A percentile compares a stretch with the other conserved stretches of the same genome.
These are phyloP conservation scores for Candolleomyces aberdarensis DNA, from an alignment of 768 basidiomycete genomes.

Conservation along the genomic window DNA sequence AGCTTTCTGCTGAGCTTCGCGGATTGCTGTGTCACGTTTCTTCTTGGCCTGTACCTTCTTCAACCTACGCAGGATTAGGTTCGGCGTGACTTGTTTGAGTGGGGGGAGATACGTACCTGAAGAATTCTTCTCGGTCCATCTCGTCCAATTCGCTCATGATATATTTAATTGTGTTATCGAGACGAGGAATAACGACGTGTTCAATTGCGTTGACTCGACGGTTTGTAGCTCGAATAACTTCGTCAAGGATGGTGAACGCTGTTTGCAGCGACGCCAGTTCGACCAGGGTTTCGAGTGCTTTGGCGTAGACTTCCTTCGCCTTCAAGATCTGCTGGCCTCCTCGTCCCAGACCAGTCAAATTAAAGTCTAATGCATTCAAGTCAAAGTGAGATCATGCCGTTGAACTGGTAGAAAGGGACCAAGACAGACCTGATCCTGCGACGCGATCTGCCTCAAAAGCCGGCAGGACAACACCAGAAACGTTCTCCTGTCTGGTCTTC, in stretches of 20 bases:
- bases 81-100: background rate
- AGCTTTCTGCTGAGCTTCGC: constrained; percentile 23
- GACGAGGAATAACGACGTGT: constrained; percentile 90
- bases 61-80: constrained; percentile 45
- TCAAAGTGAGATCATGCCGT: background rate
- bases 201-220: constrained; percentile 98
- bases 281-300: constrained; percentile 95
- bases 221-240: constrained; percentile 99
- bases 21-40: constrained; percentile 71
- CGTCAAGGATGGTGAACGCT: constrained; percentile 97
- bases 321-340: constrained; percentile 95
- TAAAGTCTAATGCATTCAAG: constrained; percentile 66
- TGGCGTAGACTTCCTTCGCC: constrained; percentile 96
- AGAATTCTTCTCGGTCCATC: constrained; percentile 96
- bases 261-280: constrained; percentile 97
- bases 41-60: constrained; percentile 99
- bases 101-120: constrained; percentile 51
- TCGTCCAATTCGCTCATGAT: constrained; percentile 97
- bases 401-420: background rate
- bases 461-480: constrained; percentile 93
- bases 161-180: constrained; percentile 98
- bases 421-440: constrained; percentile 66
- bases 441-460: constrained; percentile 92
- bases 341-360: constrained; percentile 92
- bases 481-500: constrained; percentile 95